Base-by-base conservation (phyloP, 2,329 filamentous ascomycete species). In the Trichoderma atrobrunneum region DNA sequence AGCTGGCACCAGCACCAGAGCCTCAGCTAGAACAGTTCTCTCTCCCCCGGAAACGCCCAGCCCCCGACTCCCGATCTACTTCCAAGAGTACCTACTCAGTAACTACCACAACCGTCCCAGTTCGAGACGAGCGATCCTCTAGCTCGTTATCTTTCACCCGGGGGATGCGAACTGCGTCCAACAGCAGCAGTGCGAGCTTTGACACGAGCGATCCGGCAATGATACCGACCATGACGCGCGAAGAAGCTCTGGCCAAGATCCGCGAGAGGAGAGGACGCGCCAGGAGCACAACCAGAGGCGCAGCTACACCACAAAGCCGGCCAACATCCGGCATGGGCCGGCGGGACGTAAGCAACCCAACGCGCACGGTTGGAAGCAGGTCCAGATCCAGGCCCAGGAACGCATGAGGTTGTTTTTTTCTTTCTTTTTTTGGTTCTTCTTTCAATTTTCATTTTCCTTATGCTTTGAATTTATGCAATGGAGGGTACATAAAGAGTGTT, bases 221-320 rank as follows among this genome's bases (percentile, higher is more conserved):
- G 73, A 90, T 87, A 56, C 88, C 89, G 6, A 91, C 89, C 51
- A 90, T 91, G 87, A 89, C 89, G 30, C 87, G 93, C 69, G 93
- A 94, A 79, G 87, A 94, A 80, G 92, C 92, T 4, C 86, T 95
- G 18, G 91, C 91, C 70, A 89, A 91, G 79, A 95, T 95, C 75
- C 87, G 90, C 68, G 90, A 93, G 81, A 86, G 93, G 32, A 84
- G 93, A 68, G 92, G 91, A 7, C 85, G 93, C 60, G 91, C 92
- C 71, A 87, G 89, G 75, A 93, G 91, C 79, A 88, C 91, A 72
- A 89, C 90, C 5, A 86, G 89, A 67, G 89, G 88, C 3, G 86
- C 88, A 7, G 83, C 86, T 73, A 92, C 91, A 24, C 77, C 79
- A 8, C 83, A 85, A 73, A 89, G 87, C 80, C 86, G 87, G 79